Percentiles rank a stretch among this genome's conserved stretches.
These are phyloP conservation scores for Cutaneotrichosporon sp. DNA, from an alignment of 1,284 basidiomycete genomes.

Conservation along the genomic window DNA sequence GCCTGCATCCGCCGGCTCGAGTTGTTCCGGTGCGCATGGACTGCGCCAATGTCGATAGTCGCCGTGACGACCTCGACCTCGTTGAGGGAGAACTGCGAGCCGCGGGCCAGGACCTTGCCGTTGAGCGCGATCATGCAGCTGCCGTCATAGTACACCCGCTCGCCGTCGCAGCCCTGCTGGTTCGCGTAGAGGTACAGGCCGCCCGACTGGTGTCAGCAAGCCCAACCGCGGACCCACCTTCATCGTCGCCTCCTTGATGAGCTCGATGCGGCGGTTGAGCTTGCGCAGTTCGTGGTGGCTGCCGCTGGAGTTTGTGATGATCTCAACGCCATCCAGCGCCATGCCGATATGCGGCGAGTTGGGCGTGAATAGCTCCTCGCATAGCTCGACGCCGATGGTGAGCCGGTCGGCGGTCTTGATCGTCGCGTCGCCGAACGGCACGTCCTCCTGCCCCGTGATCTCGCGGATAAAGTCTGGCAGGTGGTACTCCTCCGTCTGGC, in stretches of 20 bases:
- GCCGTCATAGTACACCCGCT: constrained; percentile 95
- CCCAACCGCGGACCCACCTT: constrained; percentile 65
- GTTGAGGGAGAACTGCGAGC: constrained; percentile 88
- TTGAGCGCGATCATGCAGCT: constrained; percentile 94
- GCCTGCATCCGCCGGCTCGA: constrained; percentile 88
- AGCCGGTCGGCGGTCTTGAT: constrained; percentile 91
- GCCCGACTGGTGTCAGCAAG: constrained; percentile 61
- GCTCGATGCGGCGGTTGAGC: constrained; percentile 80
- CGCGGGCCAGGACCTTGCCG: constrained; percentile 86
- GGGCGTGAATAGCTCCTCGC: constrained; percentile 96
- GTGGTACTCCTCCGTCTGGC: constrained; percentile 80
- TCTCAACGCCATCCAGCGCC: constrained; percentile 96
- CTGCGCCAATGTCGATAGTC: constrained; percentile 91
- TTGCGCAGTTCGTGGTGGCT: constrained; percentile 97
- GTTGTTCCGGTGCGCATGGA: constrained; percentile 75
- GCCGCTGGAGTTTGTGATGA: constrained; percentile 95
- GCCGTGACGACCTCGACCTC: constrained; percentile 95
- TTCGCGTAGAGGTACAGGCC: constrained; percentile 98
- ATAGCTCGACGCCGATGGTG: constrained; percentile 83
- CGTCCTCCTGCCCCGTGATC: constrained; percentile 80
- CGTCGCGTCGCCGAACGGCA: constrained; percentile 93
- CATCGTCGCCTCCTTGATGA: constrained; percentile 93
- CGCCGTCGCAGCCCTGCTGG: constrained; percentile 98
- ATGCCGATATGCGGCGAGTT: constrained; percentile 94
- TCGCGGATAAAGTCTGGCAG: constrained; percentile 80